Evolutionary conservation across 495 filamentous ascomycete genomes (phyloP), one percentile per base, ranked within the genome.

Genomic region (Neurospora africana): DNA sequence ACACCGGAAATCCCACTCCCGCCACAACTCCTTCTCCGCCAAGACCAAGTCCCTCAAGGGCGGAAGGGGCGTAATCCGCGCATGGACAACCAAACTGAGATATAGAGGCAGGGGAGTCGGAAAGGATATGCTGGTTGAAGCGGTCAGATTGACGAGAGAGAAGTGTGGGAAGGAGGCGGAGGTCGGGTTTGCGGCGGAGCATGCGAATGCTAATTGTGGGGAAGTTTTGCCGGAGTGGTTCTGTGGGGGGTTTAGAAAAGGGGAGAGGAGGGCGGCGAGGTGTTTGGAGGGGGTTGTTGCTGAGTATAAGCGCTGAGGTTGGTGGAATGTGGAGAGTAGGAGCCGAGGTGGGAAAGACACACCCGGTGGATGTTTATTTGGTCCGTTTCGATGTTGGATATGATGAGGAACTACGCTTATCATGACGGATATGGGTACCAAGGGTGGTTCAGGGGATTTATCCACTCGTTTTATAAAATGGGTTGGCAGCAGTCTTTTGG

Each of bases 51-150:
- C 13, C 0, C 75, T 78, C 23, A 77, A 74, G 43, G 87, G 82
- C 11, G 87, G 83, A 36, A 78, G 80, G 69, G 86, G 84, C 5
- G 80, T 91, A 21, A 89, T 95, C 67, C 83, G 90, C 30, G 92
- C 91, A 1, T 94, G 92, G 91, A 92, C 92, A 4, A 91, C 93
- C 0, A 84, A 86, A 77, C 73, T 88, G 72, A 82, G 79, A 74
- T 94, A 92, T 78, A 84, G 93, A 15, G 81, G 86, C 6, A 83
- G 84, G 69, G 93, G 93, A 0, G 80, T 96, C 9, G 93, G 93
- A 5, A 81, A 76, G 19, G 89, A 86, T 33, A 80, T 97, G 78
- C 80, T 96, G 70, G 86, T 90, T 70, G 87, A 89, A 73, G 91
- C 88, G 4, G 88, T 92, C 1, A 81, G 79, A 71, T 71, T 90